Evolutionary conservation across 495 filamentous ascomycete species (phyloP), one percentile per base, ranked within the genome.

Genomic region (Talaromyces borbonicus): DNA sequence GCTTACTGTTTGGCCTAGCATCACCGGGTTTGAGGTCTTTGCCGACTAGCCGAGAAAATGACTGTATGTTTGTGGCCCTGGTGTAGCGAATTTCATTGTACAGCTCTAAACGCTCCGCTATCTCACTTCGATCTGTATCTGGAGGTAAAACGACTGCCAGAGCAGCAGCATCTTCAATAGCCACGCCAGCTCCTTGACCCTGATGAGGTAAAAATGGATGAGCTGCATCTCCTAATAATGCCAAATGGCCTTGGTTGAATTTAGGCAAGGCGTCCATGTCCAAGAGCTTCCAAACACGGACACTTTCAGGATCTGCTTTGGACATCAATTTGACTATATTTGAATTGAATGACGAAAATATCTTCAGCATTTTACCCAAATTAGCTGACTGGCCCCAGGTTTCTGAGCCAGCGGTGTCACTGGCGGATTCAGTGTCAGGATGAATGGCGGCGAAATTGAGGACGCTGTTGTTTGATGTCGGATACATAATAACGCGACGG

Each of bases 91-190:
- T 66, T 15, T 62, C 52, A 43, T 81, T 63, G 51, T 81, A 85
- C 6, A 82, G 47, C 49, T 62, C 55, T 12, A 83, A 55, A 2
- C 77, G 64, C 2, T 59, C 55, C 0, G 64, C 53, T 8, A 83
- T 59, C 5, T 75, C 70, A 1, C 52, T 45, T 0, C 50, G 16
- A 2, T 46, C 38, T 0, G 65, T 76, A 0, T 67, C 72, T 11
- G 49, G 8, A 0, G 72, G 71, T 3, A 83, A 62, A 1, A 82
- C 53, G 11, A 68, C 65, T 5, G 67, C 71, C 1, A 83, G 60
- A 4, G 73, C 64, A 0, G 75, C 72, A 4, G 72, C 78, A 50
- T 83, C 79, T 53, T 85, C 79, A 26, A 81, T 74, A 0, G 75
- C 75, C 54, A 73, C 68, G 1, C 65, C 72, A 9, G 59, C 74